Conservation (phyloP, 2,329 filamentous ascomycete genomes). For the Cladosporium sp. region DNA sequence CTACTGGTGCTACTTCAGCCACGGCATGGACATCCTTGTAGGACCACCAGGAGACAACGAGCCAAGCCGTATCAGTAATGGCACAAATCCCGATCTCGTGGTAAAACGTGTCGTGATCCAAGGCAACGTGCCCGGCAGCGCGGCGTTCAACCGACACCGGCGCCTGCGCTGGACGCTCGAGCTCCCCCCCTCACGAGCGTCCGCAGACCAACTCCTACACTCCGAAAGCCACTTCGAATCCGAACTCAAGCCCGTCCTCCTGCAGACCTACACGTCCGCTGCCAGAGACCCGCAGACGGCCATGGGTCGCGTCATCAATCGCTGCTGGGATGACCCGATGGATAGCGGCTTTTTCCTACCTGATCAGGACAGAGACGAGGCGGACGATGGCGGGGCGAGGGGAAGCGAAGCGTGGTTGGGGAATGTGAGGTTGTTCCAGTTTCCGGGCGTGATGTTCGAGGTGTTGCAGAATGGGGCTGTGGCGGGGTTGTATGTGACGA, state of each 20-base stretch:
- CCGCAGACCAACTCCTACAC: conserved; percentile 44
- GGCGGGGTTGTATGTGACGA: conserved; percentile 9
- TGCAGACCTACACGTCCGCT: conserved; percentile 43
- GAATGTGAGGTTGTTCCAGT: conserved; percentile 83
- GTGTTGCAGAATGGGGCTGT: conserved; percentile 89
- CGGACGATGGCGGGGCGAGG: conserved; percentile 34
- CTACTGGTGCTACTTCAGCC: conserved; percentile 96
- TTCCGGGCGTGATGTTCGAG: conserved; percentile 91
- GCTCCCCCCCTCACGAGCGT: conserved; percentile 26
- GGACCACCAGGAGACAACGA: conserved; percentile 57
- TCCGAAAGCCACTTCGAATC: conserved; percentile 70
- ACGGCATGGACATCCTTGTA: conserved; percentile 90
- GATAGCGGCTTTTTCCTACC: conserved; percentile 31
- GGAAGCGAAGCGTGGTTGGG: conserved; percentile 48
- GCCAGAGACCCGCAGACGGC: conserved; percentile 44
- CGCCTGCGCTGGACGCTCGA: conserved; percentile 73
- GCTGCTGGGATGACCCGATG: conserved; percentile 29
- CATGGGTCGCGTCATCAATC: conserved; percentile 34
- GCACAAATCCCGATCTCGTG: conserved; percentile 53
- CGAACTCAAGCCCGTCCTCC: conserved; percentile 53
- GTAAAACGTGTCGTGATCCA: conserved; percentile 91
- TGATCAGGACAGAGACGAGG: conserved; percentile 24
- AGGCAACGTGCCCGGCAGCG: conserved; percentile 90
- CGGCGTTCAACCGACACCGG: conserved; percentile 91
- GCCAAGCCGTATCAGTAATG: conserved; percentile 16